Base-by-base conservation (phyloP, 2,329 filamentous ascomycete species). In the Dactylellina haptotyla region DNA sequence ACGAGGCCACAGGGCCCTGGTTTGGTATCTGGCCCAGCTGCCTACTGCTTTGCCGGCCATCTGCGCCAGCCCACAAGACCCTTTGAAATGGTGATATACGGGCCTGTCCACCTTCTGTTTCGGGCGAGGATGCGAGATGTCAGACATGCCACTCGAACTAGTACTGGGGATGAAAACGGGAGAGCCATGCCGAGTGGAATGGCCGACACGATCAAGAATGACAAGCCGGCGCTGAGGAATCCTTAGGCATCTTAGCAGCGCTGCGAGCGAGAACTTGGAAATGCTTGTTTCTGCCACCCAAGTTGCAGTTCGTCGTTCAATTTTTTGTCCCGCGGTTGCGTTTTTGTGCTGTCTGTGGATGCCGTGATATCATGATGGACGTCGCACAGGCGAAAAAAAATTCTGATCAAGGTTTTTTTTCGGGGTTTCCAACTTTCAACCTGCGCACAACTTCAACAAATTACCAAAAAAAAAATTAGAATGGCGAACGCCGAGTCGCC, bases 31-130 rank as follows among this genome's bases (percentile, higher is more conserved):
- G n/a, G n/a, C n/a, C n/a, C n/a, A n/a, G n/a, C n/a, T n/a, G n/a
- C n/a, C n/a, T n/a, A n/a, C n/a, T n/a, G n/a, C n/a, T n/a, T n/a
- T n/a, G n/a, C n/a, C n/a, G n/a, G n/a, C n/a, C 41, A 39, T 43
- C 9, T 23, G 26, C 12, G 20, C n/a, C n/a, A n/a, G n/a, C n/a
- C n/a, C n/a, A n/a, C n/a, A n/a, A n/a, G n/a, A n/a, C n/a, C n/a
- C n/a, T n/a, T n/a, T n/a, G n/a, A n/a, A n/a, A n/a, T n/a, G n/a
- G 34, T 16, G 18, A 23, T 45, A 9, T 8, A 54, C 18, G 1
- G 41, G n/a, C 8, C 10, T 46, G n/a, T 45, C 32, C 30, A 72
- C 67, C 67, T 72, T 65, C 67, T 65, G 51, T 48, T 72, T 72
- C 28, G 14, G 67, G 67, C 20, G 37, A 59, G 9, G 67, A 65